phyloP scores from a whole-genome alignment of 1,284 basidiomycete species.

The Heterobasidion occidentale region DNA sequence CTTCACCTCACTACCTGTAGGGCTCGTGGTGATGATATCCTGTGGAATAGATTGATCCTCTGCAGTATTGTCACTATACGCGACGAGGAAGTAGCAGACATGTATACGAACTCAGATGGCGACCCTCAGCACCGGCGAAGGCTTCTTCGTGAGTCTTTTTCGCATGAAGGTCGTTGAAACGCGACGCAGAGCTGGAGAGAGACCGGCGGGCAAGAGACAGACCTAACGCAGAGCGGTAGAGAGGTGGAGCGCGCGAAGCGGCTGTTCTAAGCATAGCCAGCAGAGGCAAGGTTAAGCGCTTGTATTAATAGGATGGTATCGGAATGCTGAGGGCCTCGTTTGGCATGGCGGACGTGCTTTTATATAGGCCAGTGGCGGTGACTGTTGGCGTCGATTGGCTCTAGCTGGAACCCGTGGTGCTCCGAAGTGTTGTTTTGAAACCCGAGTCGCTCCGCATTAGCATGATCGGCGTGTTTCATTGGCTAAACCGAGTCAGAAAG shows the following conservation, averaged over 20 bases:
- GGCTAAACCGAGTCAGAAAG: too few species aligned
- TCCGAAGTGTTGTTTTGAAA: background rate
- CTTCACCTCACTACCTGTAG: background rate
- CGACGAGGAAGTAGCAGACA: background rate
- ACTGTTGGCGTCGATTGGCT: too few species aligned
- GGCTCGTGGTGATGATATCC: too few species aligned
- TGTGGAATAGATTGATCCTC: background rate
- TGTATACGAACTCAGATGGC: conserved; percentile 22
- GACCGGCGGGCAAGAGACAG: background rate
- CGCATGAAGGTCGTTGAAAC: background rate
- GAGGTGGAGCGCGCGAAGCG: too few species aligned
- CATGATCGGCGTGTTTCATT: too few species aligned
- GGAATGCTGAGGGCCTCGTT: background rate
- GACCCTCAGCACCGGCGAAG: conserved; percentile 20
- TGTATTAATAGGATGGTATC: background rate
- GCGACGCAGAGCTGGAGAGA: background rate
- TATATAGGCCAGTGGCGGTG: background rate
- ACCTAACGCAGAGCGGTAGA: background rate
- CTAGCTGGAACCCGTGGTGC: background rate
- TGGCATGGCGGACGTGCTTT: background rate
- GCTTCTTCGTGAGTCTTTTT: background rate
- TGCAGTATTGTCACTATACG: background rate
- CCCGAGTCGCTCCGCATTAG: background rate
- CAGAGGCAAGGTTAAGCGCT: background rate
- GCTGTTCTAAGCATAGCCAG: background rate